A percentile compares a stretch with the other conserved stretches of the same genome.
These are phyloP conservation scores for Phylloporus arenicola DNA, from an alignment of 768 basidiomycete species.

Conservation along the genomic window DNA sequence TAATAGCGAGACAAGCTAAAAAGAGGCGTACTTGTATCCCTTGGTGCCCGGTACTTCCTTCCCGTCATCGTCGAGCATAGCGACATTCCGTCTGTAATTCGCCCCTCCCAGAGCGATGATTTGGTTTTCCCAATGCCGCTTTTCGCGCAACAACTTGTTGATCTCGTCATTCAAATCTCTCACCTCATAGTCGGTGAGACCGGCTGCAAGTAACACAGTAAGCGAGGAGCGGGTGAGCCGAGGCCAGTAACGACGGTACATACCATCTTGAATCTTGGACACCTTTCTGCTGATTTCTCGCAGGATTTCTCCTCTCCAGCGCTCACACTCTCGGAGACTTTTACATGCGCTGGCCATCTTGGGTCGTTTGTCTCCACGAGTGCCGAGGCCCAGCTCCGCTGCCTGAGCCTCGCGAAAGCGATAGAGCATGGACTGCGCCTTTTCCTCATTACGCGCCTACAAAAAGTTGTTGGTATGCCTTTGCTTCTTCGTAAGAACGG, in stretches of 20 bases:
- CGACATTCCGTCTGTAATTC: slow-evolving; percentile 90
- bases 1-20: background rate
- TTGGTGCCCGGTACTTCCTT: slow-evolving; percentile 95
- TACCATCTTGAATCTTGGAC: slow-evolving; percentile 95
- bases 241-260: slow-evolving; percentile 23
- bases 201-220: slow-evolving; percentile 47
- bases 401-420: slow-evolving; percentile 97
- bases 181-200: slow-evolving; percentile 91
- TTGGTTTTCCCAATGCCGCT: slow-evolving; percentile 96
- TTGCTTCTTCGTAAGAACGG: too few relatives aligned
- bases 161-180: slow-evolving; percentile 97
- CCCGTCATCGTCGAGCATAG: slow-evolving; percentile 92
- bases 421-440: slow-evolving; percentile 92
- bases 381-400: slow-evolving; percentile 88
- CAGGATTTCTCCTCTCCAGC: slow-evolving; percentile 94
- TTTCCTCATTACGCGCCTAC: slow-evolving; percentile 97
- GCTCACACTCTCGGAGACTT: slow-evolving; percentile 86
- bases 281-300: slow-evolving; percentile 95
- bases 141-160: slow-evolving; percentile 91
- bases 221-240: background rate
- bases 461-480: background rate
- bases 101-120: slow-evolving; percentile 95
- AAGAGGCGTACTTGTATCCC: slow-evolving; percentile 80
- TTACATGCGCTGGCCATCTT: slow-evolving; percentile 91
- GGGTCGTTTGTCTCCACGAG: slow-evolving; percentile 79